These are phyloP conservation scores for Colletotrichum higginsianum DNA, from an alignment of 2,329 filamentous ascomycete species.

Conservation along the genomic window DNA sequence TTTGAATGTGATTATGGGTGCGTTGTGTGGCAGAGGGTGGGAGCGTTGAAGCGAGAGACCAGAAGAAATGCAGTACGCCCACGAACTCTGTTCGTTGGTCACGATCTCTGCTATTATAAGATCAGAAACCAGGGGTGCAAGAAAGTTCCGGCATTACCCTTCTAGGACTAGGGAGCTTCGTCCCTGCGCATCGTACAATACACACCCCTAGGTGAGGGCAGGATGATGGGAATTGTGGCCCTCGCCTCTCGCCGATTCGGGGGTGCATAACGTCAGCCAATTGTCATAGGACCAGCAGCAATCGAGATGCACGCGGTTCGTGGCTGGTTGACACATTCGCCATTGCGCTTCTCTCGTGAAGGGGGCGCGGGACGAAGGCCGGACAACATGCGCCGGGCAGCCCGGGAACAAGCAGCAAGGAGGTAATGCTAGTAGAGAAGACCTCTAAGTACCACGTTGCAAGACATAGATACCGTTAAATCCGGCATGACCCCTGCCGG, in stretches of 20 bases:
- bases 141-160: slow-evolving; percentile 22
- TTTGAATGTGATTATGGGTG: not conserved
- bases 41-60: not conserved
- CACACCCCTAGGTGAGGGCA: slow-evolving; percentile 4
- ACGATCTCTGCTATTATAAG: slow-evolving; percentile 22
- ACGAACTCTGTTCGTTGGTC: slow-evolving; percentile 17
- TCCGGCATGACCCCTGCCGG: not conserved
- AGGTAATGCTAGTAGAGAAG: not conserved
- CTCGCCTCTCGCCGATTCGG: not conserved
- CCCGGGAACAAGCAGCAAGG: not conserved
- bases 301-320: slow-evolving; percentile 4
- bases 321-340: not conserved
- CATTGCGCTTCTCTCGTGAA: not conserved
- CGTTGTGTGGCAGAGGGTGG: not conserved
- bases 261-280: slow-evolving; percentile 2
- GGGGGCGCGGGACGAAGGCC: slow-evolving; percentile 10
- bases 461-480: too few species aligned
- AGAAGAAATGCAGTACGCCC: not conserved
- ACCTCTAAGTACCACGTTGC: not conserved
- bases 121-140: not conserved
- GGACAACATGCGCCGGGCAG: slow-evolving; percentile 2
- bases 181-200: not conserved
- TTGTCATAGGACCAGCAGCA: slow-evolving; percentile 9
- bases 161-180: slow-evolving; percentile 22
- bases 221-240: slow-evolving; percentile 21